Conservation (phyloP, 2,329 filamentous ascomycete species). For the Beauveria australis region DNA sequence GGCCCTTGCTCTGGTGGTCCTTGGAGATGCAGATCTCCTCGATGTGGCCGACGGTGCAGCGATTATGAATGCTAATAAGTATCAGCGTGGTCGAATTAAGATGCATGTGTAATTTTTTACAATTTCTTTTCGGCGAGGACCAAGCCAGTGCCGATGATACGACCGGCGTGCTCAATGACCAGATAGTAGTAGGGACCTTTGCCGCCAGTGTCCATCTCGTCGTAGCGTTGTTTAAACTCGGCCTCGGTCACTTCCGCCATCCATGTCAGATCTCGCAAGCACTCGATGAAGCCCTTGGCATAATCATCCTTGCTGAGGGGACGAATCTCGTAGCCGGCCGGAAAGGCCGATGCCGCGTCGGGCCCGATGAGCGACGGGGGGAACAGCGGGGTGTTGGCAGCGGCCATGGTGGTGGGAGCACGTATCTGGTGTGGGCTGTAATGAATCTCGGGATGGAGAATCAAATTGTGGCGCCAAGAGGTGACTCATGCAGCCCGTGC, state of each 20-base stretch:
- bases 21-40: conserved; percentile 77
- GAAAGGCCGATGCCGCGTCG: conserved; percentile 51
- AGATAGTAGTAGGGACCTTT: conserved; percentile 58
- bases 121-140: conserved; percentile 76
- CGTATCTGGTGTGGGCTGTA: not conserved
- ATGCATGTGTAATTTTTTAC: conserved; percentile 25
- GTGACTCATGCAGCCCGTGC: not conserved
- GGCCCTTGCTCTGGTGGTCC: conserved; percentile 73
- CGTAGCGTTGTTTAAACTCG: conserved; percentile 60
- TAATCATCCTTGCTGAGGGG: conserved; percentile 63
- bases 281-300: conserved; percentile 63
- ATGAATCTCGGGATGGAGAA: not conserved
- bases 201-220: conserved; percentile 38
- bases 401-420: conserved; percentile 11
- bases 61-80: conserved; percentile 50
- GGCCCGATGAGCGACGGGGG: conserved; percentile 56
- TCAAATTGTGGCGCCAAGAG: not conserved
- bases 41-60: conserved; percentile 67
- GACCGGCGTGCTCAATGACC: conserved; percentile 55
- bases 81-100: not conserved
- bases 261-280: conserved; percentile 66
- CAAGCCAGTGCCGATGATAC: conserved; percentile 66
- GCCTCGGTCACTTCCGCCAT: conserved; percentile 63
- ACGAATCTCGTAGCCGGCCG: conserved; percentile 62
- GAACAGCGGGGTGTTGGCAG: conserved; percentile 43